phyloP scores from a whole-genome alignment of 2,329 filamentous ascomycete genomes.

The Cladobotryum protrusum region DNA sequence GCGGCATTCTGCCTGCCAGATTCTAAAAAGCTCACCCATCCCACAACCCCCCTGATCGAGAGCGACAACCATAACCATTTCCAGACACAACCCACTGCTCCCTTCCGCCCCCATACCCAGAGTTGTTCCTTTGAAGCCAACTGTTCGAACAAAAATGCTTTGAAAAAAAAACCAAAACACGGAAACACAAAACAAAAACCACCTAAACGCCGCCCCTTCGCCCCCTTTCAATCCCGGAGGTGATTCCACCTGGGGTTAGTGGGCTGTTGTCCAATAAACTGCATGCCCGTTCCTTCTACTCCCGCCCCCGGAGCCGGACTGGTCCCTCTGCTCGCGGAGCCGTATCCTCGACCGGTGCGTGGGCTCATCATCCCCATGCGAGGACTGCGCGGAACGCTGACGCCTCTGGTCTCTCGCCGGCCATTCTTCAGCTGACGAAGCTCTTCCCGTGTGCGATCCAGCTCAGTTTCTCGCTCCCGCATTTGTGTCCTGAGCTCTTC shows the following conservation, averaged over 20 bases:
- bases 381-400: slow-evolving; percentile 54
- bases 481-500: slow-evolving; percentile 36
- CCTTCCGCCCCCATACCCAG: not conserved
- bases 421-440: slow-evolving; percentile 40
- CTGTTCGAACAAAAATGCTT: not conserved
- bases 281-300: slow-evolving; percentile 31
- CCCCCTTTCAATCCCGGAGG: slow-evolving; percentile 29
- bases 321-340: slow-evolving; percentile 42
- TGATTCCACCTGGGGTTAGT: slow-evolving; percentile 39
- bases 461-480: slow-evolving; percentile 46
- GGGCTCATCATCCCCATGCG: slow-evolving; percentile 49
- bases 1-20: not conserved
- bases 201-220: not conserved
- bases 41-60: no score
- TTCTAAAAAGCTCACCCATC: not conserved
- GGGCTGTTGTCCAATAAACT: slow-evolving; percentile 32
- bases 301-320: slow-evolving; percentile 38
- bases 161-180: slow-evolving; percentile 2
- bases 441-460: slow-evolving; percentile 44
- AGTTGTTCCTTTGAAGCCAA: not conserved
- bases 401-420: slow-evolving; percentile 50
- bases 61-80: no score
- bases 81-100: not conserved
- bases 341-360: slow-evolving; percentile 25
- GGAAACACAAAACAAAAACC: not conserved